Evolutionary conservation across 768 basidiomycete species (phyloP).

Genomic region (Pisolithus microcarpus): DNA sequence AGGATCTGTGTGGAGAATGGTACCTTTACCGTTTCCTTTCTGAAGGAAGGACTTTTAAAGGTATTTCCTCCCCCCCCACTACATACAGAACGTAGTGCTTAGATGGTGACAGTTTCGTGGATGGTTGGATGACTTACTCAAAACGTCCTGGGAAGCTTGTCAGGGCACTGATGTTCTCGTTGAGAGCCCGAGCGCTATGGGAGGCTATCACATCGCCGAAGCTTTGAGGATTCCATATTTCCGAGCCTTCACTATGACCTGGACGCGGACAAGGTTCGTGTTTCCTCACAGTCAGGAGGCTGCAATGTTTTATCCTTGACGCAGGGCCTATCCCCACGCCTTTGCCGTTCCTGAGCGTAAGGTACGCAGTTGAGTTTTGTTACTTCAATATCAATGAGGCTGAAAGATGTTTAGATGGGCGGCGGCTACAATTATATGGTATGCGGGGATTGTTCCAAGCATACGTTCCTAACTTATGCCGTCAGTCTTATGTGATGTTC

Average conservation of each 20-base stretch:
- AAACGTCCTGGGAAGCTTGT: slow-evolving; percentile 94
- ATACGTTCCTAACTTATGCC: slow-evolving; percentile 1
- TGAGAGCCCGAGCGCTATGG: slow-evolving; percentile 97
- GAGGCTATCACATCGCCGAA: slow-evolving; percentile 94
- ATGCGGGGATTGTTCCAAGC: slow-evolving; percentile 11
- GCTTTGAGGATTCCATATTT: slow-evolving; percentile 91
- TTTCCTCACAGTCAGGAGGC: not conserved
- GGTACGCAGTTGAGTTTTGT: slow-evolving; percentile 33
- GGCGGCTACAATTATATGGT: slow-evolving; percentile 99
- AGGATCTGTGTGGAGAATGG: slow-evolving; percentile 97
- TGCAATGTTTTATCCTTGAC: not conserved
- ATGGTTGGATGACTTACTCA: slow-evolving; percentile 94
- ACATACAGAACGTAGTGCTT: slow-evolving; percentile 2
- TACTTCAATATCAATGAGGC: slow-evolving; percentile 7
- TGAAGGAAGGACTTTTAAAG: slow-evolving; percentile 86
- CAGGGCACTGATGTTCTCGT: slow-evolving; percentile 89
- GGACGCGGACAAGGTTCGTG: slow-evolving; percentile 79
- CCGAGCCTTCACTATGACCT: slow-evolving; percentile 95
- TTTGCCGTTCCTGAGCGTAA: slow-evolving; percentile 97
- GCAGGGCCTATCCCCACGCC: slow-evolving; percentile 90
- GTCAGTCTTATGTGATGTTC: slow-evolving; percentile 89
- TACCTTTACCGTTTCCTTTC: slow-evolving; percentile 90
- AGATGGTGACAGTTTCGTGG: slow-evolving; percentile 70
- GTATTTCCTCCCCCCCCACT: slow-evolving; percentile 37
- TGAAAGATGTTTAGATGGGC: slow-evolving; percentile 61